Evolutionary conservation across 495 filamentous ascomycete genomes (phyloP).

Genomic region (Xylaria flabelliformis): DNA sequence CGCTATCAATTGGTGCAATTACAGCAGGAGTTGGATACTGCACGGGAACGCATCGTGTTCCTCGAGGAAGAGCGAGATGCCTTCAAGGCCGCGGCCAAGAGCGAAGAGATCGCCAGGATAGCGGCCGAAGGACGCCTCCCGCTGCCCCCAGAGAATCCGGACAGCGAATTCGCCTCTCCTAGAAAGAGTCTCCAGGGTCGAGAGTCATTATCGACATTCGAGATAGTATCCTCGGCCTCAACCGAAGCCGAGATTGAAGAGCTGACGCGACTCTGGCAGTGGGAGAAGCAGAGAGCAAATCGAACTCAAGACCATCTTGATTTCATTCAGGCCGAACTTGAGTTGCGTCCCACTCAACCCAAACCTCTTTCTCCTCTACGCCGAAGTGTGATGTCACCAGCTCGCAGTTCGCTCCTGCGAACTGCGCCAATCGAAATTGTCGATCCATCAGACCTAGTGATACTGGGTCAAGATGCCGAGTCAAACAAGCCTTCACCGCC

Average conservation of each 20-base stretch:
- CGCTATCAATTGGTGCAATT: constrained; percentile 74
- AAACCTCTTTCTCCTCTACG: constrained; percentile 33
- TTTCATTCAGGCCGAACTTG: constrained; percentile 85
- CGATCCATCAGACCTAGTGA: constrained; percentile 51
- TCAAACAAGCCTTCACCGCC: constrained; percentile 8
- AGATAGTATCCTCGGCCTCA: constrained; percentile 50
- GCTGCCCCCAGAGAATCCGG: constrained; percentile 54
- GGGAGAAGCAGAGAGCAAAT: constrained; percentile 68
- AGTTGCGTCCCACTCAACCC: constrained; percentile 66
- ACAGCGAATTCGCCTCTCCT: constrained; percentile 56
- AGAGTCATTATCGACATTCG: constrained; percentile 46
- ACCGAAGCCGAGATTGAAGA: constrained; percentile 62
- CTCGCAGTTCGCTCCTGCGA: constrained; percentile 40
- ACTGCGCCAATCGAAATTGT: constrained; percentile 38
- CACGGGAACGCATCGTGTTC: constrained; percentile 65
- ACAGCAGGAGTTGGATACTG: constrained; percentile 73
- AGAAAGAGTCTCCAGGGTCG: constrained; percentile 41
- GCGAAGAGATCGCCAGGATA: constrained; percentile 65
- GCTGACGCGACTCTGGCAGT: constrained; percentile 65
- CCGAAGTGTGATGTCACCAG: constrained; percentile 29
- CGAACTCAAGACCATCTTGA: constrained; percentile 75
- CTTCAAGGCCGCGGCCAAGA: constrained; percentile 64
- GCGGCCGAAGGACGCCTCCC: constrained; percentile 68
- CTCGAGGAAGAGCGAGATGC: constrained; percentile 75
- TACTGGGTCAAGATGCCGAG: constrained; percentile 45